Evolutionary conservation across 2,329 filamentous ascomycete species (phyloP).

Genomic region (Grosmannia penicillata): DNA sequence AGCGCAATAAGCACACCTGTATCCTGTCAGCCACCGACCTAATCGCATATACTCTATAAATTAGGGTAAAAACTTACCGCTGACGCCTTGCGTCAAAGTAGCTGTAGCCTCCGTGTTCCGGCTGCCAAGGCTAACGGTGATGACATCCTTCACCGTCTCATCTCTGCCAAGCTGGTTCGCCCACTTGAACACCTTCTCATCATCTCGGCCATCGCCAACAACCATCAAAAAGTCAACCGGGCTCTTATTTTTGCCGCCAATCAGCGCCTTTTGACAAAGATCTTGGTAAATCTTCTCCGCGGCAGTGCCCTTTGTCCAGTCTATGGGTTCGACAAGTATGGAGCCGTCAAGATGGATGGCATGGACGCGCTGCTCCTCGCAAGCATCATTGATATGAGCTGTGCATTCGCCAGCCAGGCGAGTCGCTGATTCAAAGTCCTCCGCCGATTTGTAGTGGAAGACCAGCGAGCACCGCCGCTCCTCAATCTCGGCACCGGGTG

Average conservation of each 20-base stretch:
- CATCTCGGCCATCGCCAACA: conserved; percentile 79
- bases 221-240: conserved; percentile 76
- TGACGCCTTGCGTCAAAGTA: conserved; percentile 82
- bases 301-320: conserved; percentile 80
- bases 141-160: conserved; percentile 50
- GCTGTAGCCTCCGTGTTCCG: conserved; percentile 78
- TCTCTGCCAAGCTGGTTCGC: conserved; percentile 59
- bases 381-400: conserved; percentile 90
- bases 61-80: conserved; percentile 43
- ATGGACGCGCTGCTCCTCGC: conserved; percentile 67
- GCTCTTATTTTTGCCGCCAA: conserved; percentile 18
- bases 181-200: conserved; percentile 90
- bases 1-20: conserved; percentile 12
- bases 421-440: conserved; percentile 59
- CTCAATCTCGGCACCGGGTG: conserved; percentile 76
- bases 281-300: conserved; percentile 57
- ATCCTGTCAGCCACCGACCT: neutral
- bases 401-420: conserved; percentile 81
- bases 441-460: conserved; percentile 76
- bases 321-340: conserved; percentile 69
- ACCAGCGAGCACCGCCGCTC: conserved; percentile 83
- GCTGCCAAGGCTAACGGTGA: conserved; percentile 74
- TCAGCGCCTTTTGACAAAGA: conserved; percentile 25
- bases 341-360: conserved; percentile 69
- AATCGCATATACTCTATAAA: neutral